Evolutionary conservation across 805 yeast species (phyloP).

Genomic region (Saturnispora besseyi): DNA sequence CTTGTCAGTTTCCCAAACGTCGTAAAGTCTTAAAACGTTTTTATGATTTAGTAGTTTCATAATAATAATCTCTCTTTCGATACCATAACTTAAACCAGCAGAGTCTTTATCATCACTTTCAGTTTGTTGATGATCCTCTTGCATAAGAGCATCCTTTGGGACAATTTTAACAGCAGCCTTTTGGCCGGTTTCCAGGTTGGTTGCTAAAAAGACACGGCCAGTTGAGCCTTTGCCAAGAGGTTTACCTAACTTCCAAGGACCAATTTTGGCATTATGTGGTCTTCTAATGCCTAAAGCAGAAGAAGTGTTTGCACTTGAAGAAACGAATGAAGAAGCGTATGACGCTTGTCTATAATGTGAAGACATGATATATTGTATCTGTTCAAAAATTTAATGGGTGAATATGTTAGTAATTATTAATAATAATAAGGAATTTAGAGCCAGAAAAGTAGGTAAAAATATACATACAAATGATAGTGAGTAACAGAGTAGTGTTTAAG

Average conservation of each 20-base stretch:
- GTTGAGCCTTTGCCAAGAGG: constrained; percentile 96
- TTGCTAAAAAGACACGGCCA: constrained; percentile 88
- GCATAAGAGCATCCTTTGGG: constrained; percentile 62
- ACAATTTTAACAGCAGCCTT: constrained; percentile 96
- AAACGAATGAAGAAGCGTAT: constrained; percentile 45
- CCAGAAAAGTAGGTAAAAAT: too few species aligned
- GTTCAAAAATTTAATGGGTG: background rate
- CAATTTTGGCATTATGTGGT: constrained; percentile 42
- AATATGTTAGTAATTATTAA: constrained; percentile 1
- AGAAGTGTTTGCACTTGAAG: constrained; percentile 14
- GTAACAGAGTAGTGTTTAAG: background rate
- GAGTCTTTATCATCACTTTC: constrained; percentile 33
- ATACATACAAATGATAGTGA: background rate
- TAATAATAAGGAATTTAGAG: background rate
- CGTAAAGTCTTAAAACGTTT: constrained; percentile 69
- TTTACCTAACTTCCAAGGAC: constrained; percentile 95
- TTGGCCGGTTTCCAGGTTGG: constrained; percentile 74
- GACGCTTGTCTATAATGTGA: constrained; percentile 53
- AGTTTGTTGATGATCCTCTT: constrained; percentile 5
- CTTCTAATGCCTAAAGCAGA: constrained; percentile 8
- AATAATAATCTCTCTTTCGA: constrained; percentile 76
- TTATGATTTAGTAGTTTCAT: constrained; percentile 76
- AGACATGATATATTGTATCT: constrained; percentile 16
- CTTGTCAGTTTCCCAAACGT: constrained; percentile 81
- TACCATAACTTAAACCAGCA: constrained; percentile 68